Evolutionary conservation across 2,329 filamentous ascomycete species (phyloP), one percentile per base, ranked within the genome.

Genomic region (Pestalotiopsis sp.): DNA sequence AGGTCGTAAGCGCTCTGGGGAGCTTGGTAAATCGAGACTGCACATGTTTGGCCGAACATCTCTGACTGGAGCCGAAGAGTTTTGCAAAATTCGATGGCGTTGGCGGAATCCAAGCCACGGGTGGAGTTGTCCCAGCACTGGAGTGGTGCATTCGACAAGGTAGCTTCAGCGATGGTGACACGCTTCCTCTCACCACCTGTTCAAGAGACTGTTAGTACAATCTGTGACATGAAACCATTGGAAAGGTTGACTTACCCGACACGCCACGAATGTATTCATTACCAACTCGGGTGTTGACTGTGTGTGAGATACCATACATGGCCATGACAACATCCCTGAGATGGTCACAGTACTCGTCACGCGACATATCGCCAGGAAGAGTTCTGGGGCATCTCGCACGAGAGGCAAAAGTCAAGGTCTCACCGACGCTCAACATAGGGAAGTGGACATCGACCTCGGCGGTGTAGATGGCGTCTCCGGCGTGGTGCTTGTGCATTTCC

Each of bases 101-200:
- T 93, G 80, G 91, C 91, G 38, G 87, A 91, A 80, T 94, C 91
- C 38, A 93, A 83, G 80, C 91, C 91, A 80, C 92, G 86, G 38
- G 92, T 93, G 56, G 88, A 91, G 82, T 93, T 93, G 75, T 93
- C 88, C 88, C 88, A 90, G 82, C 87, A 89, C 76, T 90, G 88
- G 17, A 90, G 80, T 9, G 87, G 87, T 2, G 87, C 86, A 39
- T 84, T 85, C 12, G 87, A 88, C n/a, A 90, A 80, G 12, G 86
- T 83, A 11, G 88, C 87, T 77, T 90, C 88, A 59, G 88, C 85
- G 71, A 90, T 90, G 71, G 87, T 90, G 38, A 90, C 90, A 76
- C 90, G 87, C 81, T 90, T 90, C 65, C 90, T 85, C 83, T 94
- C 91, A 76, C 92, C 92, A 76, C 92, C 92, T 36, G n/a, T 59